These are phyloP conservation scores for Solanum hybrid DNA, from an alignment of 305 asterid genomes.

Conservation along the genomic window DNA sequence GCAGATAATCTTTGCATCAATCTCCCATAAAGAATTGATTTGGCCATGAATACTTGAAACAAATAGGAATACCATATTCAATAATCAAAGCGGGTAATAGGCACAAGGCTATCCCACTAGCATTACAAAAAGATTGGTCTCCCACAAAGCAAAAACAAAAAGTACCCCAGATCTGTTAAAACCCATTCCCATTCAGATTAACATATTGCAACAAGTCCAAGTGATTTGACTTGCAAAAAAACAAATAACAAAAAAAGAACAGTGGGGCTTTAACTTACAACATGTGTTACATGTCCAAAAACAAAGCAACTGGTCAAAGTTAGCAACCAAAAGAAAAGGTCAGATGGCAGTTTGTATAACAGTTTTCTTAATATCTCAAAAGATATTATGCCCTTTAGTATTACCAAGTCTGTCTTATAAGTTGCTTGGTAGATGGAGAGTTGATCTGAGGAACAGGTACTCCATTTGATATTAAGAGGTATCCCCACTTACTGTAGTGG, in stretches of 20 bases:
- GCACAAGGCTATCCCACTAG: neutral
- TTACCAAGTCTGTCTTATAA: neutral
- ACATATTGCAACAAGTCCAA: neutral
- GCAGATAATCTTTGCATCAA: neutral
- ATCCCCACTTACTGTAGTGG: neutral
- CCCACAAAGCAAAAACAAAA: neutral
- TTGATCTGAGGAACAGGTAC: neutral
- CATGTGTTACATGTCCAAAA: neutral
- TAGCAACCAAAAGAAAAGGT: slow-evolving; percentile 1
- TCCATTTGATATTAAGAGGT: neutral
- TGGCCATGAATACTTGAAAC: neutral
- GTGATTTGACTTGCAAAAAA: neutral
- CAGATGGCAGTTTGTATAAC: neutral
- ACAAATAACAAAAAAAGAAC: neutral
- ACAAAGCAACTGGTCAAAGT: neutral
- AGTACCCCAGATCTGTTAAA: neutral
- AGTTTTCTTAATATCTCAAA: neutral
- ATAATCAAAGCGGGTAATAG: neutral
- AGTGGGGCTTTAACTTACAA: neutral
- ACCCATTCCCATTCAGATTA: neutral
- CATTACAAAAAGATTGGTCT: neutral
- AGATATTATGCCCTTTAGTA: neutral
- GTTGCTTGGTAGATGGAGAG: neutral
- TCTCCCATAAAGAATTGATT: neutral
- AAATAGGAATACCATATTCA: neutral